These are phyloP conservation scores for Rhizoctonia solani DNA, from an alignment of 1,284 basidiomycete genomes.

Conservation along the genomic window DNA sequence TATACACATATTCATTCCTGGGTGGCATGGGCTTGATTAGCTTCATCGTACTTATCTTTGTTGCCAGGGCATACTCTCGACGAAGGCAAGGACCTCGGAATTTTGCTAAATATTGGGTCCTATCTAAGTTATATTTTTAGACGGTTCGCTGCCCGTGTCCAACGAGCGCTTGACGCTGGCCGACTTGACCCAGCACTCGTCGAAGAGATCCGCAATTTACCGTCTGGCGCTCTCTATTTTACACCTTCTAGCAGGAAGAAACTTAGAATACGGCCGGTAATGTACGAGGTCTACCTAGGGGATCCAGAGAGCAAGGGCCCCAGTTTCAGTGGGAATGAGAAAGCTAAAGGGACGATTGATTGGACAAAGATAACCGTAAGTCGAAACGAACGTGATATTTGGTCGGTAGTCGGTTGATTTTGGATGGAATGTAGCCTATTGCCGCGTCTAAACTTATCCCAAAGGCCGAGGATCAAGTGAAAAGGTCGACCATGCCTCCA, in stretches of 20 bases:
- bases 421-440: constrained; percentile 1
- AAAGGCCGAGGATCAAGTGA: too few relatives aligned
- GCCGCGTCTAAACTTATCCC: constrained; percentile 3
- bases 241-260: neutral
- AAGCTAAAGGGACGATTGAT: neutral
- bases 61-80: neutral
- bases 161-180: constrained; percentile 17
- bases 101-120: neutral
- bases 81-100: neutral
- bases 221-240: constrained; percentile 15
- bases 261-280: neutral
- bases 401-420: neutral
- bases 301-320: neutral
- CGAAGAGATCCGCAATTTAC: constrained; percentile 16
- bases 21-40: constrained; percentile 9
- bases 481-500: too few relatives aligned
- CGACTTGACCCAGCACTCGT: constrained; percentile 1
- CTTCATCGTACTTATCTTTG: constrained; percentile 6
- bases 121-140: neutral
- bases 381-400: too few relatives aligned
- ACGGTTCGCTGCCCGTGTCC: constrained; percentile 24
- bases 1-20: constrained; percentile 27
- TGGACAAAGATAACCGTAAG: constrained; percentile 9
- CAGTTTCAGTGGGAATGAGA: neutral
- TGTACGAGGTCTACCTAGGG: constrained; percentile 1